phyloP scores from a whole-genome alignment of 1,139 yeast species.

The Candida freyschussii region DNA sequence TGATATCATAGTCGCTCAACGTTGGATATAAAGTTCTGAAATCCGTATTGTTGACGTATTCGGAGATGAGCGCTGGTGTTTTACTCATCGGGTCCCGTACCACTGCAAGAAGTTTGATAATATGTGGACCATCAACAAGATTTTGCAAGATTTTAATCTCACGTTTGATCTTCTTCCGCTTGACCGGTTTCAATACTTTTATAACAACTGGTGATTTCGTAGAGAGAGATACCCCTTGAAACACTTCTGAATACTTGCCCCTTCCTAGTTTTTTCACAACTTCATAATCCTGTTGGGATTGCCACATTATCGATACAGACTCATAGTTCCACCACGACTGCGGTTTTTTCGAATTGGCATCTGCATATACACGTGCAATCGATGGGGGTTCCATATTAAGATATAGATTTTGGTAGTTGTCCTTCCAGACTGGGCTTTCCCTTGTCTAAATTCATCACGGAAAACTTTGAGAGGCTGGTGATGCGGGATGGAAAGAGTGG shows the following conservation, averaged over 20 bases:
- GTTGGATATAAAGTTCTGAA: constrained; percentile 68
- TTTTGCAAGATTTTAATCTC: constrained; percentile 74
- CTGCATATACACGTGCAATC: constrained; percentile 57
- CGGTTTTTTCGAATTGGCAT: constrained; percentile 59
- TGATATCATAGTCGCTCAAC: constrained; percentile 57
- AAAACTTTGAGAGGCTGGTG: too few relatives aligned
- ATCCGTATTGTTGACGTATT: constrained; percentile 65
- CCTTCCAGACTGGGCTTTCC: too few relatives aligned
- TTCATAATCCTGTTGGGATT: constrained; percentile 62
- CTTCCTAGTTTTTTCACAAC: constrained; percentile 68
- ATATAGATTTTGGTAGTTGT: too few relatives aligned
- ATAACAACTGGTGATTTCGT: constrained; percentile 45
- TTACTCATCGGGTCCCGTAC: constrained; percentile 71
- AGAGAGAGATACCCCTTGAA: constrained; percentile 52
- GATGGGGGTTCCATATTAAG: constrained; percentile 16
- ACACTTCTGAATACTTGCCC: constrained; percentile 78
- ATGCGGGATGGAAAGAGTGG: too few relatives aligned
- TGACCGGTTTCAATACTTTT: constrained; percentile 75
- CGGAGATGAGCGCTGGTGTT: constrained; percentile 73
- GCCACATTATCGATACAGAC: constrained; percentile 66
- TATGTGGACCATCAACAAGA: constrained; percentile 70
- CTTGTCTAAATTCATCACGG: too few relatives aligned
- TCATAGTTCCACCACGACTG: constrained; percentile 80
- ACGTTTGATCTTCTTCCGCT: constrained; percentile 71
- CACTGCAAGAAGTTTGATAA: constrained; percentile 62